Evolutionary conservation across 202 grass and related monocot species (phyloP), one percentile per base, ranked within the genome.

Genomic region (Saccharum hybrid): DNA sequence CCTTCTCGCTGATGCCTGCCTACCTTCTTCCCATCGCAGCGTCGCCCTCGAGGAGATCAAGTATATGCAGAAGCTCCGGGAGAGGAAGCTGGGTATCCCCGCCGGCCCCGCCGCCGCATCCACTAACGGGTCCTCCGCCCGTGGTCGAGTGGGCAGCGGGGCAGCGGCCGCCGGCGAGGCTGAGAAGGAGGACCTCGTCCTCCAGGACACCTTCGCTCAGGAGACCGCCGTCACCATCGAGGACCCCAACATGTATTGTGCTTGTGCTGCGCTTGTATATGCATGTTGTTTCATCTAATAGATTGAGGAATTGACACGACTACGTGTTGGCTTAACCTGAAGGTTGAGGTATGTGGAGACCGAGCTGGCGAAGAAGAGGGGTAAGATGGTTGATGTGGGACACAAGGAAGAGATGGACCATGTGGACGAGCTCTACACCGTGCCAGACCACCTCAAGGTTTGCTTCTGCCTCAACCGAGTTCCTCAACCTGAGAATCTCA

Each of bases 121-220:
- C 41, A 71, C 42, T 7, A 83, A 83, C 51, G 85, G 70, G 18
- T 78, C 67, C 10, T 78, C 88, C 2, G 15, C 60, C 14, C 71
- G 76, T 1, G 86, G 83, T 23, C 84, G 82, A 30, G 54, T 74
- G 15, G 78, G 84, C 22, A 26, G 78, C 19, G 86, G 82, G 10
- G 64, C 75, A 23, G 63, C 83, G 26, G 89, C 21, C 18, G 38
- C 77, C 11, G 60, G 86, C 19, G 92, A 91, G 21, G 60, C 84
- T 13, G 88, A 88, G 33, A 94, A 91, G 64, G 92, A 94, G 84
- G 92, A 94, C n/a, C 89, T 89, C 42, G 96, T 98, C 4, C 90
- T 98, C 1, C 96, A 98, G 81, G 96, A 98, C 41, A 98, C 96
- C 83, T 98, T 98, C 39, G 96, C 96, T n/a, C 96, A 96, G 93